Evolutionary conservation across 208 protist species (phyloP).

Genomic region (Leishmania amazonensis): DNA sequence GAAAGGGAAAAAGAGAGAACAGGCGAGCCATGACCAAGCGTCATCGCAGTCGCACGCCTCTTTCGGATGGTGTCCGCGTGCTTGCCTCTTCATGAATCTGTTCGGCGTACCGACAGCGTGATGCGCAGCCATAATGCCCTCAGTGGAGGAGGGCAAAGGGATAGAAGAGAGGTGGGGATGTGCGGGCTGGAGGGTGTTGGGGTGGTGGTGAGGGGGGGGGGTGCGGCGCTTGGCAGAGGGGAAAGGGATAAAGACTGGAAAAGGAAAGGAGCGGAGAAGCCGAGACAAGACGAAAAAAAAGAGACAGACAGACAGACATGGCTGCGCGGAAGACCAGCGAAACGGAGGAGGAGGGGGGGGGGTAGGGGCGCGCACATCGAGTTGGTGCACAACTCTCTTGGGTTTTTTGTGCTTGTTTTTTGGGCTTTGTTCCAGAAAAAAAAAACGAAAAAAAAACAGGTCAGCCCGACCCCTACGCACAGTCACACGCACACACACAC

Average conservation of each 20-base stretch:
- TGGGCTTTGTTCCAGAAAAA: not conserved
- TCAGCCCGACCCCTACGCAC: not conserved
- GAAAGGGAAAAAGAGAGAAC: not conserved
- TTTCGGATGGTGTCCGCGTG: not conserved
- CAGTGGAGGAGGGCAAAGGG: not conserved
- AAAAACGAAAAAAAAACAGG: not conserved
- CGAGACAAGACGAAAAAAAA: not conserved
- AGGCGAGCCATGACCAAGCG: not conserved
- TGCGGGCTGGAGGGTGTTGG: not conserved
- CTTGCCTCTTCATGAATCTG: not conserved
- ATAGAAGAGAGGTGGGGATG: not conserved
- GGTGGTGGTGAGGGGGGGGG: not conserved
- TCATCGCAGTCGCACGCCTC: not conserved
- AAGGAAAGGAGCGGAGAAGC: constrained; percentile 7
- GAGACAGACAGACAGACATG: not conserved
- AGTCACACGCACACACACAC: not conserved
- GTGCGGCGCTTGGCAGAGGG: not conserved
- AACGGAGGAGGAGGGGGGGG: not conserved
- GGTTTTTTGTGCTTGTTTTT: too few species aligned
- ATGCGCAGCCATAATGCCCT: not conserved
- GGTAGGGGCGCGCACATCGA: not conserved
- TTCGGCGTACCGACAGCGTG: not conserved
- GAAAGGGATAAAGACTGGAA: constrained; percentile 16
- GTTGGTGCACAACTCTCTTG: not conserved
- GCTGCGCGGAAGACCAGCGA: not conserved